Evolutionary conservation across 2,329 filamentous ascomycete genomes (phyloP), one percentile per base, ranked within the genome.

Genomic region (Trichoderma citrinoviride): DNA sequence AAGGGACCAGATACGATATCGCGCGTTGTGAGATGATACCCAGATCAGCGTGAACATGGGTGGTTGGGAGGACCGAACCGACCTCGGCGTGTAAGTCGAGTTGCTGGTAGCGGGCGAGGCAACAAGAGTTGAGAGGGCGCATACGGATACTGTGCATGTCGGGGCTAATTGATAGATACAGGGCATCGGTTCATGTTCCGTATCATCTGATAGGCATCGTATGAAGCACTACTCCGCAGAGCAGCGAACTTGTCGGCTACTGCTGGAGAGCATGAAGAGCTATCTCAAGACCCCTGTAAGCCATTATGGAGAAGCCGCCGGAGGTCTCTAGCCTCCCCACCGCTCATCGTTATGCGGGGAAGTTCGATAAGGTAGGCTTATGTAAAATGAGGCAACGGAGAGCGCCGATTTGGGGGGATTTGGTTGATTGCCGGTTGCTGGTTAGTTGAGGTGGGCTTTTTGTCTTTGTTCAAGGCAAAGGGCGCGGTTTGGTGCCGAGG

Each of bases 141-240:
- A 61, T 47, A 53, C 33, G 10, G 23, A 53, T 33, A 25, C 40
- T 19, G 55, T 19, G 3, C 46, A 46, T 33, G 19, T 19, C n/a
- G 27, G 53, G 58, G 53, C 56, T 50, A 49, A 17, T 60, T 50
- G 56, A 50, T 60, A 50, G 41, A 50, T 60, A 50, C 41, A 60
- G 5, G 44, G 21, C 8, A 40, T 12, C 10, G 23, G 8, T 46
- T 50, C 44, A 50, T 17, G 23, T 10, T 41, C 10, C 29, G 23
- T 14, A 50, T 14, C 29, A 60, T 60, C 3, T 23, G 56, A 41
- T 27, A 27, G n/a, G 19, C 49, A 60, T 60, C 43, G 40, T 40
- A n/a, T n/a, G n/a, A n/a, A 49, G 44, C 29, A 19, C 37, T 15
- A 44, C 37, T 49, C 27, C 14, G 29, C 15, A 33, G 29, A 37